Evolutionary conservation across 2,329 filamentous ascomycete species (phyloP).

Genomic region (Verticillium tricorpus): DNA sequence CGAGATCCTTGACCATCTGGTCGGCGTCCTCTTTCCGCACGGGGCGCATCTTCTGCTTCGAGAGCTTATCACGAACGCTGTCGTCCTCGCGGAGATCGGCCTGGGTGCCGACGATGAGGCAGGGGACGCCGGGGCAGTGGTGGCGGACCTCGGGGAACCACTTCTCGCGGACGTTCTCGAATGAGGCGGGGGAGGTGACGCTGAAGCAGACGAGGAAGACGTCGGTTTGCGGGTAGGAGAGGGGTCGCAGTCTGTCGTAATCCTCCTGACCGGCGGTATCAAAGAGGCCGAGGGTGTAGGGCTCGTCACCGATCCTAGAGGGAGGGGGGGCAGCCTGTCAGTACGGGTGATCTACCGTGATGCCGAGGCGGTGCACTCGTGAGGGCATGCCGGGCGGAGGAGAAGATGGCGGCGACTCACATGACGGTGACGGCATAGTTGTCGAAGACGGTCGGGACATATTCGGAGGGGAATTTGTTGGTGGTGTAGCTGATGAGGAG

Average conservation of each 20-base stretch:
- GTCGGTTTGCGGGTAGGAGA: slow-evolving; percentile 97
- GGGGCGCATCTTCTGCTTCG: slow-evolving; percentile 93
- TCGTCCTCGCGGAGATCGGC: slow-evolving; percentile 90
- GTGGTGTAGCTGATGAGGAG: slow-evolving; percentile 99
- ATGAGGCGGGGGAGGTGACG: slow-evolving; percentile 93
- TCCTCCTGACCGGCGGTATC: slow-evolving; percentile 99
- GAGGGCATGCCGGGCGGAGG: not conserved
- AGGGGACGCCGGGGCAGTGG: slow-evolving; percentile 96
- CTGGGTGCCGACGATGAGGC: slow-evolving; percentile 96
- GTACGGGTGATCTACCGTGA: not conserved
- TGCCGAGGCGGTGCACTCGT: not conserved
- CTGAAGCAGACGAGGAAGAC: slow-evolving; percentile 99
- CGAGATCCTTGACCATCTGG: slow-evolving; percentile 94
- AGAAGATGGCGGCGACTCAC: slow-evolving; percentile 56
- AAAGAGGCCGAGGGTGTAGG: slow-evolving; percentile 94
- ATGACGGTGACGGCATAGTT: slow-evolving; percentile 99
- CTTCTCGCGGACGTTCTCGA: slow-evolving; percentile 98
- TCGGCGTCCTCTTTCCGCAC: slow-evolving; percentile 92
- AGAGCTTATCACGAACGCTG: slow-evolving; percentile 82
- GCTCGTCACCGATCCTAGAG: slow-evolving; percentile 93
- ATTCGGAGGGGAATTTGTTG: slow-evolving; percentile 99
- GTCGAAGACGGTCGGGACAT: slow-evolving; percentile 98
- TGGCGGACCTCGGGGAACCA: slow-evolving; percentile 99
- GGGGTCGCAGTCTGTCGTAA: slow-evolving; percentile 93
- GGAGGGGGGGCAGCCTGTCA: not conserved